Conservation (phyloP, 2,329 filamentous ascomycete genomes). For the Aspergillus brunneoviolaceus region DNA sequence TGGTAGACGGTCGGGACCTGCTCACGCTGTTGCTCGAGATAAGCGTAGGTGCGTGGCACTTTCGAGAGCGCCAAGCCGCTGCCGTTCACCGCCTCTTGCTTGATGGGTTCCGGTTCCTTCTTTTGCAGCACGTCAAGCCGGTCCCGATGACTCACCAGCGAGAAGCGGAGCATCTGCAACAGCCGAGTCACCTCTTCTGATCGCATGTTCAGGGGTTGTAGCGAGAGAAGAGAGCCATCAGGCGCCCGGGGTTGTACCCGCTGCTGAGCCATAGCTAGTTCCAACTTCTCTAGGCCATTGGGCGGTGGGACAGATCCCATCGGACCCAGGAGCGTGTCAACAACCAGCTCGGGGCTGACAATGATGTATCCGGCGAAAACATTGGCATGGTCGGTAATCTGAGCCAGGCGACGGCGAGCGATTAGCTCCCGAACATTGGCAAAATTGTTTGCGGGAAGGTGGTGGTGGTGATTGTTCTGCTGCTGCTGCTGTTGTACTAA, state of each 20-base stretch:
- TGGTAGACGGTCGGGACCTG: constrained; percentile 41
- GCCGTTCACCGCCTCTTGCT: constrained; percentile 33
- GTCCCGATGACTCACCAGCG: constrained; percentile 41
- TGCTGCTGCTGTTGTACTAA: constrained; percentile 19
- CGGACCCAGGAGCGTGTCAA: constrained; percentile 43
- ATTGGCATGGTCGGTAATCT: constrained; percentile 48
- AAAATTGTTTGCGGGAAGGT: constrained; percentile 40
- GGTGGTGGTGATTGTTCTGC: constrained; percentile 21
- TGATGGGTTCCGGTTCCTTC: constrained; percentile 36
- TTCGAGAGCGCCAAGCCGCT: constrained; percentile 31
- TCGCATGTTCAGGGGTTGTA: constrained; percentile 45
- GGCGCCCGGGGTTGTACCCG: constrained; percentile 40
- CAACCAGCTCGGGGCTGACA: constrained; percentile 45
- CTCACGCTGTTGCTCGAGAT: constrained; percentile 40
- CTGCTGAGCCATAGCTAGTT: constrained; percentile 46
- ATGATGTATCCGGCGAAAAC: constrained; percentile 46
- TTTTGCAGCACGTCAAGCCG: constrained; percentile 40
- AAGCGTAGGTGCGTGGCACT: constrained; percentile 40
- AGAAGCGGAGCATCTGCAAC: constrained; percentile 46
- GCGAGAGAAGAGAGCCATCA: constrained; percentile 39
- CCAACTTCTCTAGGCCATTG: constrained; percentile 45
- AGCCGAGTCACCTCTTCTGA: constrained; percentile 45
- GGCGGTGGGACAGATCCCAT: constrained; percentile 42
- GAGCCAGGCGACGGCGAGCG: constrained; percentile 42
- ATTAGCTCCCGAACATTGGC: constrained; percentile 44